phyloP scores from a whole-genome alignment of 371 early-diverging fungal genomes.

The Mucor mucedo region DNA sequence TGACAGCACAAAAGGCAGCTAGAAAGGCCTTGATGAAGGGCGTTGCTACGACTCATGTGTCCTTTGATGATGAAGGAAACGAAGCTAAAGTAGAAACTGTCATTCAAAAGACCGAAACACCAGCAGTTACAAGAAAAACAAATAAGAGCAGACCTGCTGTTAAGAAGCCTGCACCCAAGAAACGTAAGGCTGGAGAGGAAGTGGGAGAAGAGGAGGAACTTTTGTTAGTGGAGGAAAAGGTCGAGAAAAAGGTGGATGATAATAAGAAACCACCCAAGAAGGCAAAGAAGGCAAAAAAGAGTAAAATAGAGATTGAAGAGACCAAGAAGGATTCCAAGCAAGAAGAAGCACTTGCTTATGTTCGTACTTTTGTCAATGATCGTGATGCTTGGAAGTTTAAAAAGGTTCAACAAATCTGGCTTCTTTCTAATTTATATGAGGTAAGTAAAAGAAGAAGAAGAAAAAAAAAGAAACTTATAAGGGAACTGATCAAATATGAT shows the following conservation, averaged over 20 bases:
- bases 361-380: slow-evolving; percentile 36
- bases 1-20: slow-evolving; percentile 41
- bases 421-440: slow-evolving; percentile 60
- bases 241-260: slow-evolving; percentile 5
- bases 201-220: slow-evolving; percentile 8
- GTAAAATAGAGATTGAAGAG: slow-evolving; percentile 24
- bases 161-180: slow-evolving; percentile 26
- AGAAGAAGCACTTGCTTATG: slow-evolving; percentile 39
- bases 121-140: slow-evolving; percentile 6
- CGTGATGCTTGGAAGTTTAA: slow-evolving; percentile 63
- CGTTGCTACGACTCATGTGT: slow-evolving; percentile 21
- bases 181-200: slow-evolving; percentile 22
- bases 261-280: slow-evolving; percentile 22
- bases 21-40: slow-evolving; percentile 28
- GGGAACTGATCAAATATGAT: slow-evolving; percentile 18
- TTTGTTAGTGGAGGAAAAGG: not conserved
- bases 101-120: slow-evolving; percentile 15
- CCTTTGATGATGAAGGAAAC: slow-evolving; percentile 40
- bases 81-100: slow-evolving; percentile 21
- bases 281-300: slow-evolving; percentile 22
- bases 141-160: slow-evolving; percentile 18
- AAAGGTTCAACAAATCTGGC: slow-evolving; percentile 67
- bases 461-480: not conserved
- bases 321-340: slow-evolving; percentile 27
- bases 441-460: not conserved